Conservation (phyloP, 169 alveolate genomes). For the Plasmodium vivax region DNA sequence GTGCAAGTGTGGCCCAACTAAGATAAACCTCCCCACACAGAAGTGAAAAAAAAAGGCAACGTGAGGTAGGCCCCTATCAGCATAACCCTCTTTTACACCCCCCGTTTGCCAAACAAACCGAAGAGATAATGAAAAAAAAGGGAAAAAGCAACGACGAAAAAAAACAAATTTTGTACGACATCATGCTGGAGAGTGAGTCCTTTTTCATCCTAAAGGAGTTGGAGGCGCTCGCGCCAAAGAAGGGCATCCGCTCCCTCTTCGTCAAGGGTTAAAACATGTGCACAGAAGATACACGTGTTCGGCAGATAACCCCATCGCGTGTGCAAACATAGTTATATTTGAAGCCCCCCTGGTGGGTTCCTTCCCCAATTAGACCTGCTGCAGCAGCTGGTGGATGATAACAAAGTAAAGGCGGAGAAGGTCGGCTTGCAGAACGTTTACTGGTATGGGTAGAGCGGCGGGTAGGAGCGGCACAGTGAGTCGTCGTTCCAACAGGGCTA, state of each 20-base stretch:
- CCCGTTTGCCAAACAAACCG: background rate
- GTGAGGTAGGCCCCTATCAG: background rate
- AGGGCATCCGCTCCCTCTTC: slow-evolving; percentile 69
- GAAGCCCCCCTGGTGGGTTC: background rate
- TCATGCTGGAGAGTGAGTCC: slow-evolving; percentile 75
- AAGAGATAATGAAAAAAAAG: slow-evolving; percentile 44
- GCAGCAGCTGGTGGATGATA: slow-evolving; percentile 76
- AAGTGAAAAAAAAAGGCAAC: background rate
- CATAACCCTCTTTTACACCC: background rate
- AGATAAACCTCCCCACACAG: background rate
- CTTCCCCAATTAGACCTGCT: slow-evolving; percentile 49
- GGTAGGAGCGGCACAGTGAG: no score
- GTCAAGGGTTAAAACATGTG: slow-evolving; percentile 63
- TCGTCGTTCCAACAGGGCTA: background rate
- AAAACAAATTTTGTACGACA: slow-evolving; percentile 71
- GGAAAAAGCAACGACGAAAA: slow-evolving; percentile 75
- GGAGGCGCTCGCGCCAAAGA: slow-evolving; percentile 69
- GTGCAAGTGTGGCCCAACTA: background rate
- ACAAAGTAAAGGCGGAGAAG: slow-evolving; percentile 71
- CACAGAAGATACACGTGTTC: background rate
- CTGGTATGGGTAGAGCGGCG: slow-evolving; percentile 44
- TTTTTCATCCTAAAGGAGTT: slow-evolving; percentile 75
- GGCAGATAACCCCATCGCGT: background rate
- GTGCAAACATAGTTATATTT: background rate
- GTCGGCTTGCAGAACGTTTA: slow-evolving; percentile 72